Base-by-base conservation (phyloP, 169 alveolate genomes). In the Sarcocystis neurona region DNA sequence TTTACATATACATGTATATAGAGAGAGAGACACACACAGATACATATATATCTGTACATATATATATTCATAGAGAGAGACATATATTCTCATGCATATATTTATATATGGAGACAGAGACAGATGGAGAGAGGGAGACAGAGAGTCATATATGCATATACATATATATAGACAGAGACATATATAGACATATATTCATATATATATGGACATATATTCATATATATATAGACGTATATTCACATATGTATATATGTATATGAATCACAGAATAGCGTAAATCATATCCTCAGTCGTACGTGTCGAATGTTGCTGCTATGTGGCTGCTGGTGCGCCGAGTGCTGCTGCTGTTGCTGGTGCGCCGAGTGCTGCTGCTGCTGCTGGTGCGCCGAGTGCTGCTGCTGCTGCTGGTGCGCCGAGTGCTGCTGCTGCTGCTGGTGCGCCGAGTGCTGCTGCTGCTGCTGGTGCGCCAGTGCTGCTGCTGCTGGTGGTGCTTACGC, bases 401-500 rank as follows among this genome's bases (percentile, higher is more conserved):
- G n/a, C n/a, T n/a, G n/a, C n/a, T n/a, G n/a, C n/a, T n/a, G n/a
- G n/a, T n/a, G n/a, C n/a, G n/a, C n/a, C n/a, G n/a, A n/a, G n/a
- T n/a, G n/a, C n/a, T n/a, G n/a, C n/a, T n/a, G n/a, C n/a, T n/a
- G n/a, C n/a, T n/a, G n/a, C n/a, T n/a, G n/a, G n/a, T n/a, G n/a
- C n/a, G n/a, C n/a, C n/a, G n/a, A n/a, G n/a, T n/a, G n/a, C n/a
- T n/a, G n/a, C n/a, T n/a, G n/a, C n/a, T 27, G 44, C 48, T 48
- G 44, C 27, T 2, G 43, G 3, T 12, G 34, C 30, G 43, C 20
- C 37, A n/a, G n/a, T n/a, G n/a, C n/a, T n/a, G n/a, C n/a, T n/a
- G 3, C 32, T 43, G 34, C 12, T 12, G 78, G 34, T 27, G 41
- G 0, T 2, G 78, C 96, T 86, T 93, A 96, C 96, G 97, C 96